Evolutionary conservation across 352 stramenopile genomes (phyloP), one percentile per base, ranked within the genome.

Genomic region (Discostella stelligera): DNA sequence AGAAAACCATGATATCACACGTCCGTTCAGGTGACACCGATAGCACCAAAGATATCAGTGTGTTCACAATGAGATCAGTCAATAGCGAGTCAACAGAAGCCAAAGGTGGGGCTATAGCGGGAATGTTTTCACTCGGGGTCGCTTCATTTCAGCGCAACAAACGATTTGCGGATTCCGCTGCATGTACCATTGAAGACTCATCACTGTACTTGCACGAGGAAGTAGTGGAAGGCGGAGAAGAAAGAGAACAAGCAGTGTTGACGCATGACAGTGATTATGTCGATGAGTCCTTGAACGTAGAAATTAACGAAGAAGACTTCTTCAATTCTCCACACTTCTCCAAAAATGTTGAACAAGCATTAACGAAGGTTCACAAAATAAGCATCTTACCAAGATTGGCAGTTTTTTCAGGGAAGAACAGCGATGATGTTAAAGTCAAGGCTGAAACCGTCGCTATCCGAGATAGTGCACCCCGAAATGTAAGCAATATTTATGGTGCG

Each of bases 251-350:
- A 27, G 20, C n/a, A 21, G 8, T 67, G 32, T 3, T 32, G 3
- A 11, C 37, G 5, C 44, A 59, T 14, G 61, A 69, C 16, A 44
- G 32, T 9, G 16, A 48, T 48, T 7, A 23, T 18, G 44, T 69
- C n/a, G 44, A 69, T 25, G 61, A 69, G 61, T 20, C 44, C 41
- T 59, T 69, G 50, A 69, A 58, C n/a, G 61, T 69, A 25, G 61
- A 69, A 49, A 44, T 55, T 6, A 32, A 54, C 10, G 44, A 69
- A 11, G 44, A 59, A 2, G 27, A 32, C 27, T 32, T 6, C 27
- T 6, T 32, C 27, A 32, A 32, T 5, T 32, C 27, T 21, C 14
- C 48, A 16, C 6, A 62, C 21, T 50, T 4, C 44, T 14, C 11
- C 44, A 50, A 50, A 14, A 50, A 50, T 8, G 9, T 2, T 18